phyloP scores from a whole-genome alignment of 192 early-diverging fungal species.

The Entomortierella parvispora region DNA sequence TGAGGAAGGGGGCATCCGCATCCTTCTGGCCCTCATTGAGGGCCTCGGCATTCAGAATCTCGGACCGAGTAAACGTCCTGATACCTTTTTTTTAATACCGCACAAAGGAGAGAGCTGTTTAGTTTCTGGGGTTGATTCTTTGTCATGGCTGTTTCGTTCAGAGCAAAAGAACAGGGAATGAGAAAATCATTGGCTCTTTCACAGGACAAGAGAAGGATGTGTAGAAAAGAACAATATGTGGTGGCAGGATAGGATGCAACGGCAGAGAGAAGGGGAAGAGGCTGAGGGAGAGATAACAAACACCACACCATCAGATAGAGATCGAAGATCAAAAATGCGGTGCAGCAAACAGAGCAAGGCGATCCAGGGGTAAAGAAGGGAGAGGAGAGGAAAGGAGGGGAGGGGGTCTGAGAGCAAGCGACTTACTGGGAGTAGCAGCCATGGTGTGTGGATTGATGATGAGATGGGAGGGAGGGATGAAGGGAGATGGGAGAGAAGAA shows the following conservation, averaged over 20 bases:
- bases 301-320: neutral
- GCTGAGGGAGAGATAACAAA: neutral
- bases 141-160: too few relatives aligned
- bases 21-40: slow-evolving; percentile 40
- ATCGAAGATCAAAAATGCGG: slow-evolving; percentile 2
- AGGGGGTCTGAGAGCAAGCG: too few relatives aligned
- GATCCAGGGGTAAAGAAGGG: neutral
- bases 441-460: neutral
- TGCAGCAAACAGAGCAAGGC: neutral
- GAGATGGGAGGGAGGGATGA: neutral
- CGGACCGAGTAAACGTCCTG: slow-evolving; percentile 47
- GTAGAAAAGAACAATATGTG: too few relatives aligned
- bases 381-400: neutral
- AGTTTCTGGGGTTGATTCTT: neutral
- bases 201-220: too few relatives aligned
- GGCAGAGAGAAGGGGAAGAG: slow-evolving; percentile 1
- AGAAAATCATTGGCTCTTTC: too few relatives aligned
- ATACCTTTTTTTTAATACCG: slow-evolving; percentile 3
- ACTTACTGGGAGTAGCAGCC: slow-evolving; percentile 21
- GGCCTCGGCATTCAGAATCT: slow-evolving; percentile 44
- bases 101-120: neutral
- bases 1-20: slow-evolving; percentile 58
- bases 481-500: neutral
- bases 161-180: too few relatives aligned
- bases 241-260: neutral